Base-by-base conservation (phyloP, 2,329 filamentous ascomycete species). In the Pseudocercospora eumusae region DNA sequence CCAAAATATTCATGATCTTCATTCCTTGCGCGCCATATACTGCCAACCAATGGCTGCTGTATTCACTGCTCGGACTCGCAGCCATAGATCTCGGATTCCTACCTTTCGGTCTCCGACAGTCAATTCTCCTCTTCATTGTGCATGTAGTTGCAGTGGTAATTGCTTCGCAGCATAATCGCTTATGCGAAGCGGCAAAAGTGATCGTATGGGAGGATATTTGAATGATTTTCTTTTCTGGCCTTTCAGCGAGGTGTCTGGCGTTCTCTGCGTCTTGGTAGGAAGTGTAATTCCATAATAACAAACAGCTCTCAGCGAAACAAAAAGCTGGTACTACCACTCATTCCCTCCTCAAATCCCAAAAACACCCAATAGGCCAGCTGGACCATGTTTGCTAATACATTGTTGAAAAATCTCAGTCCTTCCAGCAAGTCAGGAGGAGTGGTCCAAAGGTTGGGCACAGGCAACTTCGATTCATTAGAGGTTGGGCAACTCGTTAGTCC, bases 11-110 rank as follows among this genome's bases (percentile, higher is more conserved):
- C 11, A 85, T 86, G 0, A 76, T 95, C 9, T 81, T 84, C 2
- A 81, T 83, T 52, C 84, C 88, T 0, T 96, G 92, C 74, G 86
- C 86, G 73, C 92, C 92, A 0, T 87, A 87, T 61, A 86, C 86
- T 47, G 81, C 85, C n/a, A 87, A 83, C 49, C 79, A 85, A 6
- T 84, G 84, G 74, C 76, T 92, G 4, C 81, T 86, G 4, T 87
- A 88, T 67, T 86, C 89, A 2, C 78, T 96, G 1, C 77, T 96
- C 4, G 76, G 83, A 3, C 74, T 93, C 7, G 91, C 91, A 8
- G 85, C 84, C 0, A 69, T 92, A 11, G 91, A 93, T 65, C 75
- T 84, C 15, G 70, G 78, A 1, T 66, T 75, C 1, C 65, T 78
- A 10, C 63, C 66, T 0, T 74, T 75, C 45, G 75, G 76, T 11